A percentile compares a stretch with the other conserved stretches of the same genome.
Conservation (phyloP, 805 yeast species). For the Kodamaea laetipori region DNA sequence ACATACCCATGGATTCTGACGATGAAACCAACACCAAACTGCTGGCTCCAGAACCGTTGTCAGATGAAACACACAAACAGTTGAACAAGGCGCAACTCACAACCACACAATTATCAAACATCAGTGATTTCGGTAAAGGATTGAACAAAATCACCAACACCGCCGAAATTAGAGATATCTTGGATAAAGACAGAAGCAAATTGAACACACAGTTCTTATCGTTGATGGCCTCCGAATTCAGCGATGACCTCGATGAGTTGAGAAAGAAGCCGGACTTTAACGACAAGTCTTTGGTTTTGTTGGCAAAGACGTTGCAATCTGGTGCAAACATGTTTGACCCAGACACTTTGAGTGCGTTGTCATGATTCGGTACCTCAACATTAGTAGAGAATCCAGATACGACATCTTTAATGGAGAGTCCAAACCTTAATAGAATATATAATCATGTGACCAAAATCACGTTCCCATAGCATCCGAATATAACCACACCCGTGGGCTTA, state of each 20-base stretch:
- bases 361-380: neutral
- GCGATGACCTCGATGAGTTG: conserved; percentile 60
- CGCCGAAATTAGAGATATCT: conserved; percentile 22
- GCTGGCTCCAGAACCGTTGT: conserved; percentile 22
- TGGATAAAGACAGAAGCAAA: conserved; percentile 34
- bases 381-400: neutral
- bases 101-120: conserved; percentile 21
- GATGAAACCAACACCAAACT: conserved; percentile 6
- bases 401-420: neutral
- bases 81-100: conserved; percentile 30
- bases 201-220: conserved; percentile 54
- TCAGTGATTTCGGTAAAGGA: conserved; percentile 17
- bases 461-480: conserved; percentile 2
- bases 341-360: conserved; percentile 42
- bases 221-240: conserved; percentile 58
- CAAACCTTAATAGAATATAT: too few relatives aligned
- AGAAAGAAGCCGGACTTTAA: conserved; percentile 66
- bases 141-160: conserved; percentile 15
- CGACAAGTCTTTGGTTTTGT: conserved; percentile 53
- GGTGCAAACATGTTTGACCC: conserved; percentile 62
- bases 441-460: conserved; percentile 9
- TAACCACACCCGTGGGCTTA: conserved; percentile 6
- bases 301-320: conserved; percentile 60
- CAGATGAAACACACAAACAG: conserved; percentile 21
- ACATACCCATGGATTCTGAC: conserved; percentile 35